A percentile compares a stretch with the other conserved stretches of the same genome.
Evolutionary conservation across 441 rosid species (phyloP).

Genomic region (Croton setiger): DNA sequence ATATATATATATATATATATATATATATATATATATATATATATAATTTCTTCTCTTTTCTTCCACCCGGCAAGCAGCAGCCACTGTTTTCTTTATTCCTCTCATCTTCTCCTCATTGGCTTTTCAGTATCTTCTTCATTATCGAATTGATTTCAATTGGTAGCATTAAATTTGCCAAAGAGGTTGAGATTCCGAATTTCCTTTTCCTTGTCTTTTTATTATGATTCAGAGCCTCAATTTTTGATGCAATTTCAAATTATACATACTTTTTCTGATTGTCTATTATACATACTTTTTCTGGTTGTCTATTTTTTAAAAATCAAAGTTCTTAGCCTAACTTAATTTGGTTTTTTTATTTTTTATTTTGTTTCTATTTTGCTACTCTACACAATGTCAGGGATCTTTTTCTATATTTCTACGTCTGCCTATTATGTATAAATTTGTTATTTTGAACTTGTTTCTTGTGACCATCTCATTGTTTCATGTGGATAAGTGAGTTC

Average conservation of each 20-base stretch:
- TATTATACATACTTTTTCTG: too few species aligned
- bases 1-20: too few species aligned
- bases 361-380: neutral
- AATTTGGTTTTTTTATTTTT: neutral
- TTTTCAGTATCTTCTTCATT: too few species aligned
- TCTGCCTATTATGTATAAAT: neutral
- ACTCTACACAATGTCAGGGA: neutral
- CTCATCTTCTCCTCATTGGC: too few species aligned
- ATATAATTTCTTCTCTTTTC: too few species aligned
- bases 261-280: too few species aligned
- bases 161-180: too few species aligned
- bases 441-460: neutral
- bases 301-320: too few species aligned
- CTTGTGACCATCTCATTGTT: neutral
- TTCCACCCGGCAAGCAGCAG: too few species aligned
- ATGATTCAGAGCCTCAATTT: neutral
- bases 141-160: too few species aligned
- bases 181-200: conserved; percentile 28
- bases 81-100: too few species aligned
- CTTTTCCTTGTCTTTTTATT: neutral
- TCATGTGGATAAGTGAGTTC: conserved; percentile 51
- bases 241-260: neutral
- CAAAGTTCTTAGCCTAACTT: neutral
- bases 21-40: too few species aligned
- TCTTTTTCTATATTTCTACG: neutral